A percentile compares a stretch with the other conserved stretches of the same genome.
Evolutionary conservation across 2,329 filamentous ascomycete genomes (phyloP).

Genomic region (Xylariaceae sp.): DNA sequence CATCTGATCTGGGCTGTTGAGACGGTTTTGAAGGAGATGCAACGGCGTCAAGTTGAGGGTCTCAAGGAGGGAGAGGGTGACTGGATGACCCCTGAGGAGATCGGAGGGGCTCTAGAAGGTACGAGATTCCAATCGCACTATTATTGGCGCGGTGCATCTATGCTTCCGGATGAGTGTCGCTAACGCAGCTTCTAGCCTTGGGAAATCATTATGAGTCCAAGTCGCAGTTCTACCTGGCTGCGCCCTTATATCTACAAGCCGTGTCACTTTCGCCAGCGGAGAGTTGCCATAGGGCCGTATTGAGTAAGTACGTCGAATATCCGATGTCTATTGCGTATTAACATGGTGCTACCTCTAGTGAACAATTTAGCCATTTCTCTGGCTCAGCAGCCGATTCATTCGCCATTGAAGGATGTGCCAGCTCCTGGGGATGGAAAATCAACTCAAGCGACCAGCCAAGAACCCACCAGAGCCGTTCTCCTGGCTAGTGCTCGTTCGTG

Average conservation of each 20-base stretch:
- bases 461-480: conserved; percentile 52
- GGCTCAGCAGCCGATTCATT: conserved; percentile 56
- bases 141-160: conserved; percentile 1
- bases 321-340: conserved; percentile 16
- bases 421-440: conserved; percentile 24
- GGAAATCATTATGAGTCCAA: conserved; percentile 70
- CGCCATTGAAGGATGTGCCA: conserved; percentile 30
- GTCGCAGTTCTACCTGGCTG: conserved; percentile 71
- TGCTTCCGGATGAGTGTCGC: neutral
- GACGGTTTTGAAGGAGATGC: conserved; percentile 67
- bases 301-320: conserved; percentile 51
- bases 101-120: conserved; percentile 70
- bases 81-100: conserved; percentile 66
- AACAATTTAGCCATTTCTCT: conserved; percentile 74
- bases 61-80: conserved; percentile 64
- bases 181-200: conserved; percentile 49
- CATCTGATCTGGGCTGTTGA: conserved; percentile 76
- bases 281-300: conserved; percentile 70
- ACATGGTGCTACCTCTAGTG: conserved; percentile 44
- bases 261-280: conserved; percentile 59
- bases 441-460: conserved; percentile 30
- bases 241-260: conserved; percentile 82
- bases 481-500: conserved; percentile 69
- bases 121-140: conserved; percentile 10
- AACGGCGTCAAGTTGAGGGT: conserved; percentile 60